phyloP scores from a whole-genome alignment of 1,284 basidiomycete genomes.

The Meripilus lineatus region DNA sequence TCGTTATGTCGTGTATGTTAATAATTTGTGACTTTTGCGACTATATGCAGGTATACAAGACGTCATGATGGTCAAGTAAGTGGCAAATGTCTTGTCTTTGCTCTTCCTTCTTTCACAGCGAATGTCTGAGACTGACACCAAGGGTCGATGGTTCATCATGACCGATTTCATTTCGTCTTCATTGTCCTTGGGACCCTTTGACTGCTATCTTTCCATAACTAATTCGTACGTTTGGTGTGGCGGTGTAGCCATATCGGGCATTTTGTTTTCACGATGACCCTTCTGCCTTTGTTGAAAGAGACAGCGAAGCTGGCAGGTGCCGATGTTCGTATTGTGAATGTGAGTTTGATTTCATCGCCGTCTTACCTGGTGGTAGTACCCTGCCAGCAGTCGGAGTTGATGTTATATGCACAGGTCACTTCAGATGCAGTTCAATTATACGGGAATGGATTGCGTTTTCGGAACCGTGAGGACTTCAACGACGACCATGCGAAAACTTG shows the following conservation, averaged over 20 bases:
- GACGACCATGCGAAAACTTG: constrained; percentile 21
- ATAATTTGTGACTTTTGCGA: too few relatives aligned
- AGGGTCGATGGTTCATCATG: too few relatives aligned
- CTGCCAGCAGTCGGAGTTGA: background rate
- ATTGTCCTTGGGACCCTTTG: too few relatives aligned
- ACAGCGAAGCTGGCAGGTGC: constrained; percentile 38
- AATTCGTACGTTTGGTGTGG: too few relatives aligned
- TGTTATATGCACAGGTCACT: constrained; percentile 13
- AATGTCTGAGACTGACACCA: too few relatives aligned
- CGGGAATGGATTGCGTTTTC: background rate
- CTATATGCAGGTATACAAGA: constrained; percentile 30
- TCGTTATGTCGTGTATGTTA: too few relatives aligned
- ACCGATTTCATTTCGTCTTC: too few relatives aligned
- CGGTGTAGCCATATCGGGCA: constrained; percentile 42
- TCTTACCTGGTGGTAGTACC: background rate
- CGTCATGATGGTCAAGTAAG: constrained; percentile 43
- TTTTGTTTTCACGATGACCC: constrained; percentile 41
- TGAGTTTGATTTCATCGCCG: constrained; percentile 19
- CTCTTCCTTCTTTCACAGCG: too few relatives aligned
- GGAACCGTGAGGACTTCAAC: constrained; percentile 8
- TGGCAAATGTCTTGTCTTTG: constrained; percentile 4
- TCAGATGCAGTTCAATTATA: constrained; percentile 16
- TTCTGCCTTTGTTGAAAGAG: constrained; percentile 43
- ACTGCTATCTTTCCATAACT: background rate
- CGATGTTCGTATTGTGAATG: constrained; percentile 50